Evolutionary conservation across 164 flowering plant species (phyloP), one percentile per base, ranked within the genome.

Genomic region (Vitis labrusca): DNA sequence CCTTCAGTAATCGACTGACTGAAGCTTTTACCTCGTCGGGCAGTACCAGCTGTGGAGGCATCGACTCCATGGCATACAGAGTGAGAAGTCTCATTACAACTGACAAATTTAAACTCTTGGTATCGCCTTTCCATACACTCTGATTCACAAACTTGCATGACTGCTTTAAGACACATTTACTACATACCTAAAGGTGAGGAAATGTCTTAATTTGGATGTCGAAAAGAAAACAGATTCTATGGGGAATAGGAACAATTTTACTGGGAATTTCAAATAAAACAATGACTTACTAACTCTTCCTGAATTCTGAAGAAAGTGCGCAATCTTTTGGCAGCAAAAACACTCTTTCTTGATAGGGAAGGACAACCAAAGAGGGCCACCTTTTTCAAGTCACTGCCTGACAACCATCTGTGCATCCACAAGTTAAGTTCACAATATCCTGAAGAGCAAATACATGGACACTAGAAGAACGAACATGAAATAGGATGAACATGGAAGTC

Each of bases 361-460:
- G 98, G 98, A 61, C 98, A 94, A 50, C 98, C 98, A 70, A 85
- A 88, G 49, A 80, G 80, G 8, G 93, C 93, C n/a, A 91, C 80
- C 58, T 71, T 78, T 77, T 86, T 93, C 82, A 91, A 69, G 63
- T 89, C 85, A 67, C 84, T 77, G 14, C 88, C 90, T 50, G 93
- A 88, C 74, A 91, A 76, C 94, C 89, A 87, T 74, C 98, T 91
- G 84, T 2, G 49, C 59, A 37, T 63, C 69, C 68, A 74, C 56
- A 37, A 16, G 14, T 44, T 50, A 48, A 50, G 65, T 56, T 54
- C 1, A 50, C 9, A 64, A 57, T 14, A 23, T 23, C 27, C 27
- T 23, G 27, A 23, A 23, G 27, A 51, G 14, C 23, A 10, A 64
- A 51, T 8, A 7, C 2, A 53, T 9, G 44, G n/a, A 63, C 15